phyloP scores from a whole-genome alignment of 306 rosid species.

The Quercus mongolica region DNA sequence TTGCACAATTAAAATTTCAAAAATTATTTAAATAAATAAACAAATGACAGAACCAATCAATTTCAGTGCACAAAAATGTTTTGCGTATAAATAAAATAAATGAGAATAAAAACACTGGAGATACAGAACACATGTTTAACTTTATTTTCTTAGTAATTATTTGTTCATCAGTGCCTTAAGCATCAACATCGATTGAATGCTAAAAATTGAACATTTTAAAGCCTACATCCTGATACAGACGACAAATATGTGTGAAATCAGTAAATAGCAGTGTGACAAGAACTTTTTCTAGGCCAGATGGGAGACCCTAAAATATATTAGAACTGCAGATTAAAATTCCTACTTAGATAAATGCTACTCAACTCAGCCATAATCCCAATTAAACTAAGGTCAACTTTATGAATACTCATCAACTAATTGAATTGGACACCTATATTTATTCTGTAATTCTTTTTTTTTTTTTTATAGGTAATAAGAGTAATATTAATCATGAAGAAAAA shows the following conservation, averaged over 20 bases:
- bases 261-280: no score
- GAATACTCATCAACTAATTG: neutral
- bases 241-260: neutral
- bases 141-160: neutral
- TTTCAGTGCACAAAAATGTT: neutral
- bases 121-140: neutral
- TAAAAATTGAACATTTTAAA: neutral
- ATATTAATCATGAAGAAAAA: no score
- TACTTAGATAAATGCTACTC: neutral
- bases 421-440: no score
- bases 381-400: neutral
- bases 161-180: neutral
- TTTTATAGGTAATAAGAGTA: no score
- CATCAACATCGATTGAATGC: neutral
- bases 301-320: neutral
- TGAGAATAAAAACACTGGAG: neutral
- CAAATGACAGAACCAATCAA: neutral
- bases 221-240: neutral
- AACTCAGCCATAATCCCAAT: neutral
- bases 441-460: no score
- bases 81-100: neutral
- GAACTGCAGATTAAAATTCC: neutral
- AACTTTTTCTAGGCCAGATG: neutral
- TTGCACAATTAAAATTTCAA: neutral
- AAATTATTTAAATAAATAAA: neutral